A percentile compares a stretch with the other conserved stretches of the same genome.
Conservation (phyloP, 169 alveolate genomes). For the Plasmodium fragile region DNA sequence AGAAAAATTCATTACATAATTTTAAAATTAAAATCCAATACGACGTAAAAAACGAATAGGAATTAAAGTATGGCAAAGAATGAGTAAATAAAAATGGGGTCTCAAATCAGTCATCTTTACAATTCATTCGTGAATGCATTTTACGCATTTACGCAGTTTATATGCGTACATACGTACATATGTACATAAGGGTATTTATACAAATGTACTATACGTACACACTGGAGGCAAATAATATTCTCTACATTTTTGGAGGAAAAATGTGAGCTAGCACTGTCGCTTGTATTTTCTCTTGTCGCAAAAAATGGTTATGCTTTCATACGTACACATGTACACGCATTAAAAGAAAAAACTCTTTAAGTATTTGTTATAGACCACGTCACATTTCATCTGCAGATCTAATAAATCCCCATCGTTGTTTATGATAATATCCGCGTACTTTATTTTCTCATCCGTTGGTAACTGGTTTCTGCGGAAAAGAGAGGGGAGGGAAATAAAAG, state of each 20-base stretch:
- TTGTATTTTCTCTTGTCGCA: neutral
- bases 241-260: neutral
- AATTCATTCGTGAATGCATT: neutral
- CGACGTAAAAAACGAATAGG: neutral
- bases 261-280: neutral
- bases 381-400: slow-evolving; percentile 75
- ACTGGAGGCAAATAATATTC: neutral
- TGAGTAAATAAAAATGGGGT: slow-evolving; percentile 1
- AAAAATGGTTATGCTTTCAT: neutral
- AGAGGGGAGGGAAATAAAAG: neutral
- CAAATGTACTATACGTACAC: slow-evolving; percentile 1
- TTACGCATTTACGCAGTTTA: neutral
- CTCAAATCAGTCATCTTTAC: slow-evolving; percentile 2
- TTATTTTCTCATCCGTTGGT: slow-evolving; percentile 75
- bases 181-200: slow-evolving; percentile 7
- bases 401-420: slow-evolving; percentile 77
- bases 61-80: slow-evolving; percentile 6
- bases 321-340: neutral
- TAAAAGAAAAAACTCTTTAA: slow-evolving; percentile 72
- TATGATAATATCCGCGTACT: slow-evolving; percentile 70
- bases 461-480: slow-evolving; percentile 56
- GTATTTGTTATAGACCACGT: slow-evolving; percentile 72
- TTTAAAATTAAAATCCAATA: slow-evolving; percentile 50
- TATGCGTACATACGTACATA: neutral
- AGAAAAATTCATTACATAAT: neutral